Percentiles rank a stretch among this genome's conserved stretches.
phyloP scores from a whole-genome alignment of 768 basidiomycete species.

The Crepidotus variabilis region DNA sequence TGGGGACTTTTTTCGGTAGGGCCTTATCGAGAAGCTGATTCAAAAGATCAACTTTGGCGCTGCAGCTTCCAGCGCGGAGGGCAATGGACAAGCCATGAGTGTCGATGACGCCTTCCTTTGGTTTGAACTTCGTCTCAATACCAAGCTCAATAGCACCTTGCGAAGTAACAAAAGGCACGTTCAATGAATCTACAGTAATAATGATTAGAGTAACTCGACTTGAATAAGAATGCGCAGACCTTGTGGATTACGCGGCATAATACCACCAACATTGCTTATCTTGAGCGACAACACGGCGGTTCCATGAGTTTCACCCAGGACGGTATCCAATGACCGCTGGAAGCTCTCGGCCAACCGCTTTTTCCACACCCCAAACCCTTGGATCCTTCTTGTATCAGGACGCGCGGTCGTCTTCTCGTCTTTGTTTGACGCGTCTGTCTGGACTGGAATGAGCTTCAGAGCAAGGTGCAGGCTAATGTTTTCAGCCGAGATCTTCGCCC shows the following conservation, averaged over 20 bases:
- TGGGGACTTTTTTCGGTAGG: slow-evolving; percentile 13
- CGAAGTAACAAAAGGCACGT: slow-evolving; percentile 39
- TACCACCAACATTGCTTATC: slow-evolving; percentile 43
- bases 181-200: slow-evolving; percentile 3
- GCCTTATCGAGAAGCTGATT: slow-evolving; percentile 26
- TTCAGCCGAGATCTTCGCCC: slow-evolving; percentile 45
- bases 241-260: slow-evolving; percentile 24
- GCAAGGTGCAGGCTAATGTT: slow-evolving; percentile 50
- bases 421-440: slow-evolving; percentile 21
- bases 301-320: slow-evolving; percentile 62
- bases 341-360: slow-evolving; percentile 57
- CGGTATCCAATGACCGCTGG: slow-evolving; percentile 62
- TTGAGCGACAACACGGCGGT: slow-evolving; percentile 48
- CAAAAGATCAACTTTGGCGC: slow-evolving; percentile 43
- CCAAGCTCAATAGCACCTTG: slow-evolving; percentile 41
- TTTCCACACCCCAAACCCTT: slow-evolving; percentile 63
- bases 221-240: slow-evolving; percentile 23
- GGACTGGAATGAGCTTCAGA: slow-evolving; percentile 51
- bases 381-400: slow-evolving; percentile 23
- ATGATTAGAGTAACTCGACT: not conserved
- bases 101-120: slow-evolving; percentile 50
- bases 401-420: slow-evolving; percentile 16
- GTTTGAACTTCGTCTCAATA: slow-evolving; percentile 54
- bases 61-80: slow-evolving; percentile 43
- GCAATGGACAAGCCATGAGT: slow-evolving; percentile 46